Base-by-base conservation (phyloP, 495 filamentous ascomycete genomes). In the Podospora pseudopauciseta region DNA sequence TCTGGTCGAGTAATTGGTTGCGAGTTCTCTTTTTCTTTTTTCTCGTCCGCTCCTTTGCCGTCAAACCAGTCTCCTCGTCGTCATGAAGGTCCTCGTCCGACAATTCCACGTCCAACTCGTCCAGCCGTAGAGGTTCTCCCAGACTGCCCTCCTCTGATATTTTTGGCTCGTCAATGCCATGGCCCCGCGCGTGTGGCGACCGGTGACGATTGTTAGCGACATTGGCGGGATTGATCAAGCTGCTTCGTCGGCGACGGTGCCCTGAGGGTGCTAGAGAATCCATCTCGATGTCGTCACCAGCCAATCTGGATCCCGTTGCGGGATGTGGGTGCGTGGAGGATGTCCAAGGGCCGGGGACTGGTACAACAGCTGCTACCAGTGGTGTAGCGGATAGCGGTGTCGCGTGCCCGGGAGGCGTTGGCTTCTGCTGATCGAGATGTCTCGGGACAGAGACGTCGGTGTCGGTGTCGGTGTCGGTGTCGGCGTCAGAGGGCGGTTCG, bases 11-110 rank as follows among this genome's bases (percentile, higher is more conserved):
- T 73, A 84, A 82, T 18, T 87, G 89, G 76, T 91, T 90, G 68
- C 87, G 84, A 76, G 84, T 80, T 75, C 87, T 84, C 76, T 89
- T 86, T 66, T 86, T 81, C 68, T 85, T 86, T 71, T 91, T 85
- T 72, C 88, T 86, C 70, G 85, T 84, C 75, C 83, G 86, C 71
- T 94, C 90, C 67, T 83, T 85, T 67, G 83, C 84, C 53, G 92
- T 96, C 70, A 97, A 82, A 11, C 92, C 93, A 0, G 91, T 90
- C 82, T 96, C 93, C 78, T 96, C 93, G 75, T 97, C 93, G 78
- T 94, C 91, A 66, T 90, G 88, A n/a, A 90, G 76, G 59, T 88
- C 89, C 67, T 94, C 90, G 68, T 92, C 89, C 3, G 86, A 86
- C 49, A 82, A 60, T 13, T 73, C 75, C 20, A 62, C 65, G 49